Percentiles rank a stretch among this genome's conserved stretches.
Evolutionary conservation across 2,329 filamentous ascomycete species (phyloP).

Genomic region (Neoascochyta sp.): DNA sequence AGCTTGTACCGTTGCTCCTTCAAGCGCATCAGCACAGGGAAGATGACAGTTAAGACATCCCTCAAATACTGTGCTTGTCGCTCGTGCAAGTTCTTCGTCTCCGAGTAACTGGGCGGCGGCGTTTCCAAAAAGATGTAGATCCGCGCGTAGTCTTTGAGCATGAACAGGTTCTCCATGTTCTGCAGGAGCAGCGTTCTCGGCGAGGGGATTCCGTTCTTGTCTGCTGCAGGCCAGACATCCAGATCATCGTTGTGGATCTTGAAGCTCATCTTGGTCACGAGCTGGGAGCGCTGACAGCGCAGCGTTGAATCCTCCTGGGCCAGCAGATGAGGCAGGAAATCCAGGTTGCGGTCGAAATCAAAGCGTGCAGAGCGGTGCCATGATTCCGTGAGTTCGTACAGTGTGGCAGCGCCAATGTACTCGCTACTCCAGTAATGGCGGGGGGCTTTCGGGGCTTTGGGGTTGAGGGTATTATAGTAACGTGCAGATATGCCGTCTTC

Average conservation of each 20-base stretch:
- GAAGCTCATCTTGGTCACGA: conserved; percentile 6
- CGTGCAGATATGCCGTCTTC: conserved; percentile 7
- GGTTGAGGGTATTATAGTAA: conserved; percentile 6
- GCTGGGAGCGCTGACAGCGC: conserved; percentile 3
- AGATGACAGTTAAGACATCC: conserved; percentile 5
- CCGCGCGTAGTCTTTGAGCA: conserved; percentile 3
- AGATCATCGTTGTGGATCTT: conserved; percentile 6
- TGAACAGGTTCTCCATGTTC: conserved; percentile 7
- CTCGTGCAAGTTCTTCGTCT: conserved; percentile 4
- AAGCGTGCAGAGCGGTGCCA: conserved; percentile 8
- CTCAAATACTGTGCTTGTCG: conserved; percentile 5
- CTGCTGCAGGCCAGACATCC: conserved; percentile 6
- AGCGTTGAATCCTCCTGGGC: conserved; percentile 6
- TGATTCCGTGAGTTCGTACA: conserved; percentile 6
- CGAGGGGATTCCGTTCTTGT: conserved; percentile 5
- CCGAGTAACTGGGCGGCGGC: conserved; percentile 4
- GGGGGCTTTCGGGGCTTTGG: conserved; percentile 8
- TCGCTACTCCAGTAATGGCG: conserved; percentile 8
- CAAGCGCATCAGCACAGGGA: conserved; percentile 2
- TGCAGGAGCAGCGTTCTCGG: conserved; percentile 5
- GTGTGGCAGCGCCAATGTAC: conserved; percentile 5
- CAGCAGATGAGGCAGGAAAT: conserved; percentile 8
- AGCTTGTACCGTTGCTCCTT: conserved; percentile 1
- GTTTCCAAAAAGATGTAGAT: conserved; percentile 5
- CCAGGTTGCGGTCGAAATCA: conserved; percentile 7